A percentile compares a stretch with the other conserved stretches of the same genome.
phyloP scores from a whole-genome alignment of 2,329 filamentous ascomycete species.

The Sporothrix luriei region DNA sequence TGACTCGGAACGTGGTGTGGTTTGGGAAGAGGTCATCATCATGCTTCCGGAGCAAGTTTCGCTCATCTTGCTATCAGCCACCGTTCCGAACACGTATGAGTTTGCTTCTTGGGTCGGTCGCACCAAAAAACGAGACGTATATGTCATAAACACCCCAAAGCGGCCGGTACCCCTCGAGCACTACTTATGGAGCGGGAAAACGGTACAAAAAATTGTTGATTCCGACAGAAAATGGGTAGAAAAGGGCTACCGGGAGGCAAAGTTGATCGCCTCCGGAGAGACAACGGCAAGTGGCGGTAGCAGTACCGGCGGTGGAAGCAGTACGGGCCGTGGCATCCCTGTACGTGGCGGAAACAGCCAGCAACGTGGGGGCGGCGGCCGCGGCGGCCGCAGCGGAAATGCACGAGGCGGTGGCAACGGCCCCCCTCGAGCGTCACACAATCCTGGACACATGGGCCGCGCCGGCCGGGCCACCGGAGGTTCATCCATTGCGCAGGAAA shows the following conservation, averaged over 20 bases:
- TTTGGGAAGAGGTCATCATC: constrained; percentile 99
- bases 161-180: constrained; percentile 93
- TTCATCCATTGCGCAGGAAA: constrained; percentile 89
- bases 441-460: constrained; percentile 83
- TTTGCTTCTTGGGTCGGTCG: constrained; percentile 98
- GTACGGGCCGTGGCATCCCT: constrained; percentile 48
- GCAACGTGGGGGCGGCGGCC: constrained; percentile 51
- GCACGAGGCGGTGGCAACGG: constrained; percentile 56
- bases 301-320: constrained; percentile 42
- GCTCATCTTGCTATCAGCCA: constrained; percentile 90
- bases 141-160: constrained; percentile 96
- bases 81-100: constrained; percentile 95
- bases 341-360: constrained; percentile 28
- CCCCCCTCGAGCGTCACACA: constrained; percentile 62
- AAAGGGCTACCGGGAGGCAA: constrained; percentile 82
- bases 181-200: constrained; percentile 92
- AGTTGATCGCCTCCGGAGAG: constrained; percentile 41
- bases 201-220: constrained; percentile 92
- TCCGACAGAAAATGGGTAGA: constrained; percentile 90
- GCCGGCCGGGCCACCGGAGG: constrained; percentile 82
- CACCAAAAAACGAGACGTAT: constrained; percentile 98
- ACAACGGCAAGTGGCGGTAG: constrained; percentile 50
- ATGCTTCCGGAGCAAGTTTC: constrained; percentile 98
- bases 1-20: constrained; percentile 90
- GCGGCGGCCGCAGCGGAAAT: constrained; percentile 56